A percentile compares a stretch with the other conserved stretches of the same genome.
Evolutionary conservation across 257 asterid genomes (phyloP).

Genomic region (Rhazya stricta): DNA sequence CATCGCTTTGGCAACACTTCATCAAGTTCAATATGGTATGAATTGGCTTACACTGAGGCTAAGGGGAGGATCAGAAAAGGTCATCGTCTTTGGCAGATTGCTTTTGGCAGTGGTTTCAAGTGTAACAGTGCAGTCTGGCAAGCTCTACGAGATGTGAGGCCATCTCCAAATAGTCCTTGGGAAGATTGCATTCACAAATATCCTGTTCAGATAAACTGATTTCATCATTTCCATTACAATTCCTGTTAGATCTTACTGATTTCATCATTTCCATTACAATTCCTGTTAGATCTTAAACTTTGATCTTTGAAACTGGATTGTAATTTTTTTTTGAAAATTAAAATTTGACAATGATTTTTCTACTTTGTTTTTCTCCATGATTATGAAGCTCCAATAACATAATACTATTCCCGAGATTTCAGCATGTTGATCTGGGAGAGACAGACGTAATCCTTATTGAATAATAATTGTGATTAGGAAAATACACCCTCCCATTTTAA

Average conservation of each 20-base stretch:
- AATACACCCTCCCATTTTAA: no score
- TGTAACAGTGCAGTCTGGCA: conserved; percentile 51
- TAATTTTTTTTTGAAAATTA: not conserved
- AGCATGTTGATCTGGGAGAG: no score
- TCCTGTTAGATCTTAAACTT: not conserved
- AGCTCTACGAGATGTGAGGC: conserved; percentile 30
- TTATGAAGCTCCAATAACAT: no score
- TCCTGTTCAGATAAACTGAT: conserved; percentile 22
- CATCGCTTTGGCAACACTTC: conserved; percentile 47
- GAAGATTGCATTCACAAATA: conserved; percentile 31
- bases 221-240: no score
- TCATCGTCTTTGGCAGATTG: conserved; percentile 43
- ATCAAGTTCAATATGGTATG: conserved; percentile 49
- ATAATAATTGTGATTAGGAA: no score
- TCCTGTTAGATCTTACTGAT: not conserved
- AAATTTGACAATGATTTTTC: no score
- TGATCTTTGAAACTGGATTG: not conserved
- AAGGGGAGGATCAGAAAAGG: conserved; percentile 38
- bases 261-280: no score
- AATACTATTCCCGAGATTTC: no score
- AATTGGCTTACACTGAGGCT: conserved; percentile 36
- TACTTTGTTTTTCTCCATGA: not conserved
- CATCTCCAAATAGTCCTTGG: conserved; percentile 39
- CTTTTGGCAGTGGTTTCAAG: conserved; percentile 46
- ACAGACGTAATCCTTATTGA: no score